A percentile compares a stretch with the other conserved stretches of the same genome.
Evolutionary conservation across 73 alveolate species (phyloP).

Genomic region (Paramecium sexaurelia): DNA sequence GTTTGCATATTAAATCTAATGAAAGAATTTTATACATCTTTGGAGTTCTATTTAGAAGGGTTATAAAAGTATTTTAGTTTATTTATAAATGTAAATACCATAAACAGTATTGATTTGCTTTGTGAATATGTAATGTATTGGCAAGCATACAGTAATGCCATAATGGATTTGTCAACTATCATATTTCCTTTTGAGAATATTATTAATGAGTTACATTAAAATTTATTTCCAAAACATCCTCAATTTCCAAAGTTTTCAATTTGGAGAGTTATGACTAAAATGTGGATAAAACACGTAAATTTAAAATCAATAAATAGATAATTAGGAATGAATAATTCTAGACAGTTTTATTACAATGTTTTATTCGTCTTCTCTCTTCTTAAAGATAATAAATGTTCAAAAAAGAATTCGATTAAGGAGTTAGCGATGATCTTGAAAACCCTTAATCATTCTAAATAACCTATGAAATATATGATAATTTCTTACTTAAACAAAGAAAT

Average conservation of each 20-base stretch:
- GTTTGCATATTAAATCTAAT: not conserved
- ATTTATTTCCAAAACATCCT: not conserved
- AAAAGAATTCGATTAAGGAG: constrained; percentile 42
- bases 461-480: constrained; percentile 31
- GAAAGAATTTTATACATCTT: not conserved
- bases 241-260: constrained; percentile 39
- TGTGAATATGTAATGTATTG: constrained; percentile 33
- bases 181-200: constrained; percentile 29
- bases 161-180: not conserved
- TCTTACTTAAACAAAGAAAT: not conserved
- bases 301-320: not conserved
- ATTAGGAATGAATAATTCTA: not conserved
- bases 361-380: not conserved
- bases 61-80: not conserved
- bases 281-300: constrained; percentile 20
- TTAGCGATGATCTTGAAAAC: not conserved
- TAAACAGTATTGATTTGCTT: not conserved
- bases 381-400: not conserved
- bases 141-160: constrained; percentile 25
- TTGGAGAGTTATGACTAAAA: constrained; percentile 13
- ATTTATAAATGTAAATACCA: not conserved
- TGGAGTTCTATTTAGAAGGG: not conserved
- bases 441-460: not conserved
- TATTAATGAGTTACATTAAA: constrained; percentile 21
- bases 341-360: not conserved